phyloP scores from a whole-genome alignment of 1,284 basidiomycete species.

The Apiotrichum mycotoxinovorans region DNA sequence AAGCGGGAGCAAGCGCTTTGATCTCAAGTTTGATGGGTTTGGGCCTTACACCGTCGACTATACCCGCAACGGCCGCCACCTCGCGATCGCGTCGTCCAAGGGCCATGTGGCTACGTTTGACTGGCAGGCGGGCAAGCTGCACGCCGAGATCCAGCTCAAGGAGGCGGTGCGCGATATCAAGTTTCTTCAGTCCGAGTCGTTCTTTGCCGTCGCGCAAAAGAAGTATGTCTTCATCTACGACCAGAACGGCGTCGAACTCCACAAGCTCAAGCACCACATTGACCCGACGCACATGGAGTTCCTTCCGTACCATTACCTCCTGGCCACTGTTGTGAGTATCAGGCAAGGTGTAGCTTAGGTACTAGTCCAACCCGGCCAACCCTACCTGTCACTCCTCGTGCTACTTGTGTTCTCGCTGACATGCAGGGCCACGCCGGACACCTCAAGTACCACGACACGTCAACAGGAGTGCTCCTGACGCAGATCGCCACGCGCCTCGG shows the following conservation, averaged over 20 bases:
- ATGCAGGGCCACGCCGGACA: constrained; percentile 77
- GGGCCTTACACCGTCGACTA: constrained; percentile 77
- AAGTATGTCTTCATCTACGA: constrained; percentile 98
- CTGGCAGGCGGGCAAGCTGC: constrained; percentile 82
- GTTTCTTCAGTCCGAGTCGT: constrained; percentile 90
- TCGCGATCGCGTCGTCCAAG: constrained; percentile 74
- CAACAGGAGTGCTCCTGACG: constrained; percentile 81
- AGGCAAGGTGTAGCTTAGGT: too few species aligned
- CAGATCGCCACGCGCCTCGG: constrained; percentile 91
- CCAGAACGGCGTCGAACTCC: constrained; percentile 86
- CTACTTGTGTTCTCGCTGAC: not conserved
- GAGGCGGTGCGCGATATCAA: constrained; percentile 90
- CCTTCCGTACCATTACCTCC: constrained; percentile 91
- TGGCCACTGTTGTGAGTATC: constrained; percentile 70
- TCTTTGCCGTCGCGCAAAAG: constrained; percentile 93
- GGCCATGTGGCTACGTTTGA: constrained; percentile 96
- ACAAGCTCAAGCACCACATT: constrained; percentile 65
- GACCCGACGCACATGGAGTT: constrained; percentile 90
- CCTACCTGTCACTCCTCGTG: not conserved
- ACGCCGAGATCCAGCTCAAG: constrained; percentile 77
- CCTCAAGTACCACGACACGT: constrained; percentile 95
- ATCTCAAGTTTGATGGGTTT: constrained; percentile 67
- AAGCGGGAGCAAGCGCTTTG: constrained; percentile 68
- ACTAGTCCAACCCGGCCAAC: too few species aligned
- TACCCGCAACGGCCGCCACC: constrained; percentile 85